Percentiles rank a stretch among this genome's conserved stretches.
Evolutionary conservation across 139 green algal species (phyloP).

Genomic region (Chlamydomonas schloesseri): DNA sequence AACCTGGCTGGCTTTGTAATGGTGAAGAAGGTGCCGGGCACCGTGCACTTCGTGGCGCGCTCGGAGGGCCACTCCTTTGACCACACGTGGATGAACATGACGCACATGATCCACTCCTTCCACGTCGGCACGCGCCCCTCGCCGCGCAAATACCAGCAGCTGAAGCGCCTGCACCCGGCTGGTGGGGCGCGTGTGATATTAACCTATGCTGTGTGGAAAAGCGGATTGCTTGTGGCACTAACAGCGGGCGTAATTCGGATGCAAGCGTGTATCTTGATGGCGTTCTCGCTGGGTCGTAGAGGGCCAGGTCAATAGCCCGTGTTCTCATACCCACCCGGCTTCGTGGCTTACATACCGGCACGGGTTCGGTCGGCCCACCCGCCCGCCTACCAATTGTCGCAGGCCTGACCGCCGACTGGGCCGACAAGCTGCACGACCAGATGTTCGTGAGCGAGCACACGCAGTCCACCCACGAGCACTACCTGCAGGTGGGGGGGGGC

Average conservation of each 20-base stretch:
- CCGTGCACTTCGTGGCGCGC: conserved; percentile 87
- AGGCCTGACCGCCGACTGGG: conserved; percentile 87
- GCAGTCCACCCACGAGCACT: conserved; percentile 91
- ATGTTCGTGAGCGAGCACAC: conserved; percentile 73
- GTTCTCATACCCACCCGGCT: too few relatives aligned
- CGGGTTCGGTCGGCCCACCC: neutral
- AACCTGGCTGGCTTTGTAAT: conserved; percentile 94
- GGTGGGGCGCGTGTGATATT: conserved; percentile 1
- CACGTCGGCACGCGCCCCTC: conserved; percentile 85
- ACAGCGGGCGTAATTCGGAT: too few relatives aligned
- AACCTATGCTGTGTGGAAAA: neutral
- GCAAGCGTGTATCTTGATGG: too few relatives aligned
- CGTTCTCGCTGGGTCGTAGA: too few relatives aligned
- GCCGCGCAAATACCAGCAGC: conserved; percentile 64
- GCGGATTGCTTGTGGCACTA: neutral
- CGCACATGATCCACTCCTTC: conserved; percentile 75
- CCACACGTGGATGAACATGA: conserved; percentile 89
- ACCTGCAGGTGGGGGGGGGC: conserved; percentile 87
- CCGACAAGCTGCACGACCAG: conserved; percentile 85
- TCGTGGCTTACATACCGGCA: too few relatives aligned
- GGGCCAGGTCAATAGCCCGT: too few relatives aligned
- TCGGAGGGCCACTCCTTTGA: conserved; percentile 89
- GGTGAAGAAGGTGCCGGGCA: conserved; percentile 97
- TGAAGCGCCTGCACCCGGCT: conserved; percentile 78
- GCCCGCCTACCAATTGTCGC: neutral